These are phyloP conservation scores for Penicillium sp. DNA, from an alignment of 2,329 filamentous ascomycete species.

Conservation along the genomic window DNA sequence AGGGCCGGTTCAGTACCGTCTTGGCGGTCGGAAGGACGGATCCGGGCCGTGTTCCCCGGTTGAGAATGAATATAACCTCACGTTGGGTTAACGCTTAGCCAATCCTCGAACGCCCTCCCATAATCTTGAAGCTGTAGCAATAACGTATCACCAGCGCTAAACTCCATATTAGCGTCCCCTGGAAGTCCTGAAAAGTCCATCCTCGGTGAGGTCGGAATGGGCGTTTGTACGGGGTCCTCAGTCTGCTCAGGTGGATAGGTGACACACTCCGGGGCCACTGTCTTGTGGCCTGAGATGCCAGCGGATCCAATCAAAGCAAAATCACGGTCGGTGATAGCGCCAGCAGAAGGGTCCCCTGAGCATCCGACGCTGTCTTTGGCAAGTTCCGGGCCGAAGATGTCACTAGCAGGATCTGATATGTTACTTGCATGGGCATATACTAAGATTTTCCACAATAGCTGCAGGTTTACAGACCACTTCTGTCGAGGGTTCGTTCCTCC, in stretches of 20 bases:
- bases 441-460: slow-evolving; percentile 40
- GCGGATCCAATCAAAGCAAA: slow-evolving; percentile 42
- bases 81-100: slow-evolving; percentile 30
- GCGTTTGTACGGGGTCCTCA: slow-evolving; percentile 10
- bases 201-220: slow-evolving; percentile 8
- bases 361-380: slow-evolving; percentile 16
- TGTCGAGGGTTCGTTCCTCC: slow-evolving; percentile 6
- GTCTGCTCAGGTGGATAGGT: slow-evolving; percentile 37
- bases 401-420: slow-evolving; percentile 10
- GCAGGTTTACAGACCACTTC: slow-evolving; percentile 37
- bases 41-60: slow-evolving; percentile 19
- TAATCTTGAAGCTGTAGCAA: slow-evolving; percentile 40
- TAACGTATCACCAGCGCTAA: slow-evolving; percentile 24
- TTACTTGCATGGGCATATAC: slow-evolving; percentile 39
- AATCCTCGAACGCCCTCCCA: slow-evolving; percentile 38
- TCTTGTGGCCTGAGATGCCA: slow-evolving; percentile 42
- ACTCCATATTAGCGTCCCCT: slow-evolving; percentile 9
- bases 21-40: slow-evolving; percentile 20
- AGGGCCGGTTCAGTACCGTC: slow-evolving; percentile 15
- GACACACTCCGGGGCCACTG: slow-evolving; percentile 37
- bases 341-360: slow-evolving; percentile 3
- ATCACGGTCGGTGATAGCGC: slow-evolving; percentile 28
- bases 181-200: slow-evolving; percentile 10
- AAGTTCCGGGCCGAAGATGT: slow-evolving; percentile 23
- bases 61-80: not conserved